These are phyloP conservation scores for Diplodia intermedia DNA, from an alignment of 2,329 filamentous ascomycete species.

Conservation along the genomic window DNA sequence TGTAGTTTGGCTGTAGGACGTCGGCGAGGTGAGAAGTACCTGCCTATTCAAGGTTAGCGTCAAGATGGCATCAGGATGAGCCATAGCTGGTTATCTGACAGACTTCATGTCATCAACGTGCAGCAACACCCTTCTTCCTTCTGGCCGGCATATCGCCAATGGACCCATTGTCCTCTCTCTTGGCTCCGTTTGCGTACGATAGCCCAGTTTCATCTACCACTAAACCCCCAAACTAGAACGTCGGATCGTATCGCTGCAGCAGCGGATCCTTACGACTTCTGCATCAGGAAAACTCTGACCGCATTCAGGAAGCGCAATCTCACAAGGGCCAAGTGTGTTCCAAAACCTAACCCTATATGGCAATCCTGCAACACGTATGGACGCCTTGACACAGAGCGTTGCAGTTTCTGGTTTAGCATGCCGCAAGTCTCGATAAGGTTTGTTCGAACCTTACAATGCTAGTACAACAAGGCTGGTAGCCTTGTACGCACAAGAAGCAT, in stretches of 20 bases:
- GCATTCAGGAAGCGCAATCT: not conserved
- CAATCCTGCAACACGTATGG: not conserved
- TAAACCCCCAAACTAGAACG: not conserved
- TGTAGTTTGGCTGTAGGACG: not conserved
- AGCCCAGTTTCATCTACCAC: not conserved
- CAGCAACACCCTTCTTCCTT: not conserved
- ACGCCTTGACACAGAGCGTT: not conserved
- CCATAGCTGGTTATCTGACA: not conserved
- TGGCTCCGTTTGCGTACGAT: not conserved
- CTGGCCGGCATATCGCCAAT: no score
- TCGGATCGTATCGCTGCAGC: not conserved
- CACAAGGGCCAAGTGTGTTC: not conserved
- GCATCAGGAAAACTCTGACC: not conserved
- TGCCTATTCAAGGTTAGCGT: conserved; percentile 7
- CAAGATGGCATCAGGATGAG: conserved; percentile 6
- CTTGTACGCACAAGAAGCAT: no score
- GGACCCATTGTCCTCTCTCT: not conserved
- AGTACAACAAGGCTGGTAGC: no score
- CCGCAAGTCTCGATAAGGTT: not conserved
- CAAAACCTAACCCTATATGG: conserved; percentile 18
- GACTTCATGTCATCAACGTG: not conserved
- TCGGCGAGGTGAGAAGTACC: not conserved
- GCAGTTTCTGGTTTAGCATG: not conserved
- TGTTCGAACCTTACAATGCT: not conserved
- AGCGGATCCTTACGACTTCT: conserved; percentile 1